These are phyloP conservation scores for Viola odorata DNA, from an alignment of 345 rosid genomes.

Conservation along the genomic window DNA sequence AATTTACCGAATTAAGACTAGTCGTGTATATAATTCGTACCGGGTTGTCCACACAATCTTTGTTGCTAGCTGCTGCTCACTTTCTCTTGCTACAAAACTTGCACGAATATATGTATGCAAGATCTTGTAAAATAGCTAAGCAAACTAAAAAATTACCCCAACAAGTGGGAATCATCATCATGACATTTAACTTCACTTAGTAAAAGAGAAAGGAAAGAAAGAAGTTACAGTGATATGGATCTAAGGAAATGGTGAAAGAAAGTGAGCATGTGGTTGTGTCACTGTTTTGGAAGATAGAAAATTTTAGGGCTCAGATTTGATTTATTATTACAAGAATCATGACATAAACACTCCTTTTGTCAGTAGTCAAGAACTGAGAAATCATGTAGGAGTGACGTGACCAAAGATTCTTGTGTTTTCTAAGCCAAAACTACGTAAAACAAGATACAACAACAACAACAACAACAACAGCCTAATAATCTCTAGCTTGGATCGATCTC, in stretches of 20 bases:
- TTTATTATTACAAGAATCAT: conserved; percentile 17
- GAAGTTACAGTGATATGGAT: conserved; percentile 7
- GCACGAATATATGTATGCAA: conserved; percentile 43
- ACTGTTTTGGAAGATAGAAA: conserved; percentile 1
- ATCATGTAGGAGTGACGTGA: conserved; percentile 55
- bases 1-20: background rate
- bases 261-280: conserved; percentile 5
- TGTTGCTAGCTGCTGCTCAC: conserved; percentile 8
- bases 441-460: conserved; percentile 10
- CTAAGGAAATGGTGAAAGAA: conserved; percentile 2
- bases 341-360: conserved; percentile 46
- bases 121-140: conserved; percentile 33
- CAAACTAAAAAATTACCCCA: conserved; percentile 14
- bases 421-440: conserved; percentile 26
- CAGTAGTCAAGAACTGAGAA: conserved; percentile 55
- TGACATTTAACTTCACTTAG: conserved; percentile 18
- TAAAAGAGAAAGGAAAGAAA: conserved; percentile 7
- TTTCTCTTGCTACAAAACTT: conserved; percentile 16
- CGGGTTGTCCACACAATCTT: conserved; percentile 16
- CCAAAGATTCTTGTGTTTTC: conserved; percentile 53
- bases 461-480: conserved; percentile 17
- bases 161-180: conserved; percentile 21
- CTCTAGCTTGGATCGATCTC: conserved; percentile 12
- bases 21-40: conserved; percentile 33
- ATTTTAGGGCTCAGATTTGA: conserved; percentile 21